A percentile compares a stretch with the other conserved stretches of the same genome.
Conservation (phyloP, 2,329 filamentous ascomycete species). For the Colletotrichum spinosum region DNA sequence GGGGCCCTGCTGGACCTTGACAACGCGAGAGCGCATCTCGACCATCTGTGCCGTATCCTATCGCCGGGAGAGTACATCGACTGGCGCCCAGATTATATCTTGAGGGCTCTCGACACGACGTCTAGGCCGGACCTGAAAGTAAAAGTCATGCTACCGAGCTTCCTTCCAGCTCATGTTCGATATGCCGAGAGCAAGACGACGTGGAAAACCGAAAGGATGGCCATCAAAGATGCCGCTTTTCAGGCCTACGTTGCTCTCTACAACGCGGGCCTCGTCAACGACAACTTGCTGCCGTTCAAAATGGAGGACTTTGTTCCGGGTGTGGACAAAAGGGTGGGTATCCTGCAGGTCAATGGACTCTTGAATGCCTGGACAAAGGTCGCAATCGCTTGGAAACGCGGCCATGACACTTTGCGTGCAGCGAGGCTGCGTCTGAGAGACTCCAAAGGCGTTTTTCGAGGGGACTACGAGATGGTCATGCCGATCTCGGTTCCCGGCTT, state of each 20-base stretch:
- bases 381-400: constrained; percentile 55
- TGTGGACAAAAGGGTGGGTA: constrained; percentile 50
- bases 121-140: constrained; percentile 57
- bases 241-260: constrained; percentile 81
- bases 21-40: constrained; percentile 79
- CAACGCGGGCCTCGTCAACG: constrained; percentile 77
- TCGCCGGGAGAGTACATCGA: constrained; percentile 71
- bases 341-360: constrained; percentile 50
- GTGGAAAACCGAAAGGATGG: constrained; percentile 81
- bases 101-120: constrained; percentile 52
- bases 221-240: constrained; percentile 85
- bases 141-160: constrained; percentile 77
- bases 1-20: constrained; percentile 77
- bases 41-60: constrained; percentile 81
- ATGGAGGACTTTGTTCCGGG: constrained; percentile 53
- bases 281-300: constrained; percentile 78
- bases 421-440: constrained; percentile 40
- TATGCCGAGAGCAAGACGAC: constrained; percentile 57
- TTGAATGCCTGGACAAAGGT: constrained; percentile 61
- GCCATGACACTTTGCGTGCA: constrained; percentile 43
- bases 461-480: constrained; percentile 56
- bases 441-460: constrained; percentile 43
- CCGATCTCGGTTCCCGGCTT: constrained; percentile 55
- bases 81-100: constrained; percentile 74
- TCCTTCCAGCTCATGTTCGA: constrained; percentile 72